Evolutionary conservation across 169 alveolate genomes (phyloP).

Genomic region (Eimeria acervulina): DNA sequence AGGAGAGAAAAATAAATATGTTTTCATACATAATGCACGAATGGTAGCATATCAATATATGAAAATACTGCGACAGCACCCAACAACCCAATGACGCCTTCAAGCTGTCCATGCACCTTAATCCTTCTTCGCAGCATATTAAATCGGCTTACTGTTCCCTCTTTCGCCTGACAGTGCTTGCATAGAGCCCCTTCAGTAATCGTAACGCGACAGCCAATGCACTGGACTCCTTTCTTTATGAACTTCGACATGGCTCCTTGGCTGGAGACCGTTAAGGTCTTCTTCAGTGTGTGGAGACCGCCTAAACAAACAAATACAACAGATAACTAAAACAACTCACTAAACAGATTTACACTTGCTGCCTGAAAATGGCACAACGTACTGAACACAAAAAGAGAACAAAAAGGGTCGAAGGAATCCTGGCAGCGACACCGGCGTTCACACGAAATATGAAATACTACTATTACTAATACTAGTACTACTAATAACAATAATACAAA

Average conservation of each 20-base stretch:
- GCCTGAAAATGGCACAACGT: neutral
- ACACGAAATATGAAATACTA: neutral
- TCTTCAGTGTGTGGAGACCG: conserved; percentile 77
- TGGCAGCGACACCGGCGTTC: neutral
- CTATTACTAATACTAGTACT: neutral
- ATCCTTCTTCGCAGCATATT: neutral
- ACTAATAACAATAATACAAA: neutral
- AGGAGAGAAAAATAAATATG: too few species aligned
- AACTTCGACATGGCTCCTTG: conserved; percentile 89
- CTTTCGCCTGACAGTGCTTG: conserved; percentile 85
- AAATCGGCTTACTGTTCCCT: conserved; percentile 57
- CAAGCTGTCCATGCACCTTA: neutral
- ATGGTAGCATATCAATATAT: too few species aligned
- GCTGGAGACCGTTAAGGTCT: conserved; percentile 57
- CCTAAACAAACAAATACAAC: conserved; percentile 38
- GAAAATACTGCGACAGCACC: too few species aligned
- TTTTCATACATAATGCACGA: too few species aligned
- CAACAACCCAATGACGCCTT: neutral
- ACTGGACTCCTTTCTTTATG: conserved; percentile 93
- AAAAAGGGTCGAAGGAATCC: neutral
- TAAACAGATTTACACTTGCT: too few species aligned
- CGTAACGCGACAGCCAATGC: conserved; percentile 96
- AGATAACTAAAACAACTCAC: neutral
- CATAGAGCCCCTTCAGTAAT: conserved; percentile 90
- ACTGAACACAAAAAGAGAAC: too few species aligned